phyloP scores from a whole-genome alignment of 169 alveolate genomes.

The Cardiosporidium cionae region DNA sequence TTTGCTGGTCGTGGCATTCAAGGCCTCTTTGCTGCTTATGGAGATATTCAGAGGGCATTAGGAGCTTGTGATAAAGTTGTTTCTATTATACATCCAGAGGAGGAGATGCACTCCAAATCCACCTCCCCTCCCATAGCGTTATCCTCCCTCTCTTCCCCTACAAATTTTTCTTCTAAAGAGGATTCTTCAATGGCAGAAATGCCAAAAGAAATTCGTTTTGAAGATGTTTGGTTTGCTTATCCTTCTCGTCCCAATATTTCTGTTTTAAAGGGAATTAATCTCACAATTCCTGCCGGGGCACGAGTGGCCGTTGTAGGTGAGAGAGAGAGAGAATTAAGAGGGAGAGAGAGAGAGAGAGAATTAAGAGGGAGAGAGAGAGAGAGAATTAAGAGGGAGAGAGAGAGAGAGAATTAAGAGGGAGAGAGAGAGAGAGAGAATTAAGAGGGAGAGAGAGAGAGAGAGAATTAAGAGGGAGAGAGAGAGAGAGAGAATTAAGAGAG shows the following conservation, averaged over 20 bases:
- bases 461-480: too few relatives aligned
- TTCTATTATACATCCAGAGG: too few relatives aligned
- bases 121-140: conserved; percentile 4
- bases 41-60: conserved; percentile 8
- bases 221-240: conserved; percentile 10
- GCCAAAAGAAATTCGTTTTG: background rate
- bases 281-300: conserved; percentile 10
- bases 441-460: too few relatives aligned
- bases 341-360: too few relatives aligned
- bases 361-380: too few relatives aligned
- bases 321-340: too few relatives aligned
- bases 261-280: conserved; percentile 7
- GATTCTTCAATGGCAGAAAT: background rate
- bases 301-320: background rate
- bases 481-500: too few relatives aligned
- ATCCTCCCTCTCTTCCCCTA: background rate
- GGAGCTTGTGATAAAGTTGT: background rate
- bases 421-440: too few relatives aligned
- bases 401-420: too few relatives aligned
- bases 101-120: too few relatives aligned
- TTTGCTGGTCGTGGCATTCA: conserved; percentile 18
- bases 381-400: too few relatives aligned
- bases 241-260: conserved; percentile 1
- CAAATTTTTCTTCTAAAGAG: background rate
- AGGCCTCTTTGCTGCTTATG: conserved; percentile 18